Evolutionary conservation across 805 yeast species (phyloP).

Genomic region (Cyberlindnera petersonii): DNA sequence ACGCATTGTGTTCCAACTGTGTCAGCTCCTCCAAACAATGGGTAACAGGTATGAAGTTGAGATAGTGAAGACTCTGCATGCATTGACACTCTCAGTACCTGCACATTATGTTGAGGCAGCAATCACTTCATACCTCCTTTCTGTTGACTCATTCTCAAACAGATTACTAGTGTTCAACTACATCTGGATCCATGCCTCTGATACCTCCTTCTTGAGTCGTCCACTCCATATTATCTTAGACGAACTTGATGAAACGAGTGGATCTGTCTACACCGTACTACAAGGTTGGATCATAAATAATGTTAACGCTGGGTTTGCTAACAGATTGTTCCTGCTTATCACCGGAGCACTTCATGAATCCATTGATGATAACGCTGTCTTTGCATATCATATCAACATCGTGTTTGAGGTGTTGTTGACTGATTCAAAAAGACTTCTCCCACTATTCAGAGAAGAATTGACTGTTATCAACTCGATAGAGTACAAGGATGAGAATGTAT

Average conservation of each 20-base stretch:
- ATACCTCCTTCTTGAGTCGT: conserved; percentile 43
- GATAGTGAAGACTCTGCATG: conserved; percentile 60
- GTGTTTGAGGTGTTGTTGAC: conserved; percentile 49
- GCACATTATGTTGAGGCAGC: conserved; percentile 68
- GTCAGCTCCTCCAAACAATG: conserved; percentile 18
- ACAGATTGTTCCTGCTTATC: conserved; percentile 56
- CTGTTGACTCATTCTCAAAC: conserved; percentile 33
- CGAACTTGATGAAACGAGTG: conserved; percentile 44
- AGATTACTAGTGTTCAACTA: conserved; percentile 55
- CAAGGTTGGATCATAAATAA: conserved; percentile 46
- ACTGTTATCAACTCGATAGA: conserved; percentile 50
- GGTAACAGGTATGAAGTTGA: conserved; percentile 61
- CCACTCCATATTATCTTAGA: conserved; percentile 71
- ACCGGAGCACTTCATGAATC: conserved; percentile 47
- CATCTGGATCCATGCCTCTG: conserved; percentile 74
- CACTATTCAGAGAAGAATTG: conserved; percentile 52
- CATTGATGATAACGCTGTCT: conserved; percentile 58
- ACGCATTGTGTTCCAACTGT: conserved; percentile 20
- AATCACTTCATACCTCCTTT: conserved; percentile 50
- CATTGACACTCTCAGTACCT: conserved; percentile 51
- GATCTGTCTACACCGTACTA: conserved; percentile 39
- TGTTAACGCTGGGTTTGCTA: conserved; percentile 50
- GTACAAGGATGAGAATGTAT: conserved; percentile 41
- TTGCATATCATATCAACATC: conserved; percentile 57
- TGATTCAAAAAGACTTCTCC: conserved; percentile 40